Base-by-base conservation (phyloP, 768 basidiomycete species). In the Serendipita sp. region DNA sequence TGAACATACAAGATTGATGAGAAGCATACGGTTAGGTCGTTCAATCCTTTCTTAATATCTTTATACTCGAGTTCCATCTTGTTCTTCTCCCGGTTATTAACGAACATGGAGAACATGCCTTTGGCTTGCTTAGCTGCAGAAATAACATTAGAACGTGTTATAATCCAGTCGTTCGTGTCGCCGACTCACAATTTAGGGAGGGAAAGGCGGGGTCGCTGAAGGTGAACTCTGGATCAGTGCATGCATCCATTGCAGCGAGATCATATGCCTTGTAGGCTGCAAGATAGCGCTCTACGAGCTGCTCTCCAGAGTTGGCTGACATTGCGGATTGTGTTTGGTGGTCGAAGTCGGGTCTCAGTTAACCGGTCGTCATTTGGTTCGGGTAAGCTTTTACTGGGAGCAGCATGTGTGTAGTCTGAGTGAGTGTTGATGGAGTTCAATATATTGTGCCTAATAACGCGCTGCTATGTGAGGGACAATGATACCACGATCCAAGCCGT, bases 11-110 rank as follows among this genome's bases (percentile, higher is more conserved):
- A 20, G 9, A 9, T 5, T 1, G 45, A 9, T 48, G 26, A 28
- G 48, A 31, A 22, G 53, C 33, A 24, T 34, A 58, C 53, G 14
- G 53, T 58, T 31, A 58, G 30, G 53, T 58, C 53, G 20, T 58
- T 58, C 4, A 31, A 11, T 28, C 53, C 53, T 58, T 58, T 58
- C 30, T 58, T 58, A n/a, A 58, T 33, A 31, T 58, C 53, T n/a
- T 28, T 58, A n/a, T 58, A 58, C 30, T 58, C 53, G 53, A 58
- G 24, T n/a, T 58, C 24, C 53, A 58, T 58, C 26, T 58, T 58
- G 53, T 58, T 58, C 3, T 22, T 58, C 17, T 58, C 53, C 26
- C 30, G 20, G 53, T 58, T 58, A n/a, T 24, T 58, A 24, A 58
- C 33, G 33, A 58, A 58, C 53, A 58, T 58, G 4, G 53, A 22